Base-by-base conservation (phyloP, 75 land plant species). In the Cryptomeria japonica region DNA sequence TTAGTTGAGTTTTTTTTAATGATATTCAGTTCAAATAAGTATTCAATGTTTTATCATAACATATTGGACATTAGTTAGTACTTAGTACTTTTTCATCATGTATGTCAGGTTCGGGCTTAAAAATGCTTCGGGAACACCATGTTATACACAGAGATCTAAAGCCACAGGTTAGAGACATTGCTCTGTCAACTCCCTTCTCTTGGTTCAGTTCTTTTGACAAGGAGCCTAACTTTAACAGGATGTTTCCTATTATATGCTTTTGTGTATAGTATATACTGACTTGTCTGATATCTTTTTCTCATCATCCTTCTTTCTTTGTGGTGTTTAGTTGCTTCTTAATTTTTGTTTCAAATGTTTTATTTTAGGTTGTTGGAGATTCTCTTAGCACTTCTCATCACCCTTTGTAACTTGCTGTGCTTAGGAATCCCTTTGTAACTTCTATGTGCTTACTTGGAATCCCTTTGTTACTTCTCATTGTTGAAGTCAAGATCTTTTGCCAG, bases 101-200 rank as follows among this genome's bases (percentile, higher is more conserved):
- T 10, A 36, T 84, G 56, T 76, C 88, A 95, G 96, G 91, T 84
- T 86, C 90, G 89, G 96, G 92, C 64, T 89, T 93, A 72, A 83
- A 89, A 37, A 85, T 95, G 42, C 86, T 95, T 3, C 90, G 88
- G 31, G 89, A 86, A 16, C 88, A 90, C 86, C 90, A 93, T 64
- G 85, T 92, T 56, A 93, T 95, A 77, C 96, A 93, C 68, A 85
- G 96, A 73, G 96, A 93, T 86, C 90, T 93, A 87, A 95, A 93
- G 88, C 96, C 95, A 34, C 88, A 92, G 95, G 96, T 92, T 87
- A 16, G 88, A 55, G 4, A 86, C 10, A 73, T 11, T 32, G 76
- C 10, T 34, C 77, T 31, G 37, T 34, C 14, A 11, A 34, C 37
- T 73, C 37, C 77, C 77, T 73, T 73, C 77, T 22, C 37, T 73